Conservation (phyloP, 2,329 filamentous ascomycete species). For the Penicillium sp. region DNA sequence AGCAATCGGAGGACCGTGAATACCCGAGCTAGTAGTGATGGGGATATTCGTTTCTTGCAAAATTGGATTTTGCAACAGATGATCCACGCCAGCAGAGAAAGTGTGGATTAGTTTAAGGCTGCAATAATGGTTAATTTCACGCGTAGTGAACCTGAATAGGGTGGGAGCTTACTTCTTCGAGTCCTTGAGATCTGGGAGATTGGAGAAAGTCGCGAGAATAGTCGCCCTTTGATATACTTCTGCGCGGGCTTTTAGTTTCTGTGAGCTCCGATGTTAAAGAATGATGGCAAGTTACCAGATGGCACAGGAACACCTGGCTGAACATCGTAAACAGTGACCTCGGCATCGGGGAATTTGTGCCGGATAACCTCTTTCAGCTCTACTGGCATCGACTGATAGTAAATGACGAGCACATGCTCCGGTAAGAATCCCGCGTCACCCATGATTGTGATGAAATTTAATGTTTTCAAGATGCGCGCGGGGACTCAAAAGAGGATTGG, state of each 20-base stretch:
- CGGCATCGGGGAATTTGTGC: slow-evolving; percentile 24
- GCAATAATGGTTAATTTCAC: slow-evolving; percentile 1
- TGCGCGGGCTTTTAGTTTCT: slow-evolving; percentile 1
- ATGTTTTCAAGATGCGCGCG: neutral
- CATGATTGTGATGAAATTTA: slow-evolving; percentile 15
- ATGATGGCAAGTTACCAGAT: slow-evolving; percentile 16
- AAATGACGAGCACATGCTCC: slow-evolving; percentile 27
- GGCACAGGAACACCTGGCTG: slow-evolving; percentile 18
- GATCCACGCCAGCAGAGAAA: slow-evolving; percentile 58
- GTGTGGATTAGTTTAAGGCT: slow-evolving; percentile 55
- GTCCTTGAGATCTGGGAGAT: slow-evolving; percentile 30
- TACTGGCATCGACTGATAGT: slow-evolving; percentile 16
- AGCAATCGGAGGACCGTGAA: slow-evolving; percentile 63
- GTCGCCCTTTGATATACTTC: slow-evolving; percentile 26
- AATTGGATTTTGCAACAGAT: slow-evolving; percentile 52
- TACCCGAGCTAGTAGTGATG: slow-evolving; percentile 54
- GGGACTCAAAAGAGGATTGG: neutral
- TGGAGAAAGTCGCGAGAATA: slow-evolving; percentile 25
- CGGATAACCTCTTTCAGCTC: slow-evolving; percentile 17
- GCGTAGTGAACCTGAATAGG: no score
- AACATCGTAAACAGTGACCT: slow-evolving; percentile 18
- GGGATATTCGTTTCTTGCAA: slow-evolving; percentile 53
- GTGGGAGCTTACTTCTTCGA: slow-evolving; percentile 23
- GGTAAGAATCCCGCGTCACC: slow-evolving; percentile 18
- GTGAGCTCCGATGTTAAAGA: no score